Evolutionary conservation across 2,329 filamentous ascomycete genomes (phyloP), one percentile per base, ranked within the genome.

Genomic region (Fusarium globosum): DNA sequence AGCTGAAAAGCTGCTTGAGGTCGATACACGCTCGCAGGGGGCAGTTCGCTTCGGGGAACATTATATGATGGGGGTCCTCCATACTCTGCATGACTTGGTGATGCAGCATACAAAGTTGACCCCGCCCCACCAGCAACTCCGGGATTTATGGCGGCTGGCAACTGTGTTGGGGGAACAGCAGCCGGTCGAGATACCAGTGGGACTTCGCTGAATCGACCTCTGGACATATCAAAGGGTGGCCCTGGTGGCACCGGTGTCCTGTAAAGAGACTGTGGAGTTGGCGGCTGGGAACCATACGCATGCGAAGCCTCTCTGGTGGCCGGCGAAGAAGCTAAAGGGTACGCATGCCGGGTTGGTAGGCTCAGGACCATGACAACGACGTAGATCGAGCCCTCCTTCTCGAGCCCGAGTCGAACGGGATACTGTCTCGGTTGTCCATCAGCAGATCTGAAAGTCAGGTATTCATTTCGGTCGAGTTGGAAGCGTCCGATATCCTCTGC

Each of bases 321-420:
- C 21, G 84, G 83, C 18, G 86, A 85, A 8, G 85, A 84, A 6
- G 85, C 84, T 14, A 76, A 52, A 7, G 83, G 83, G 58, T 86
- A 86, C 35, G 84, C 80, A 49, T 82, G 79, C 42, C 83, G 83
- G 6, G 81, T 67, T 3, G 80, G 78, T 2, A 83, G 71, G 33
- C 74, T 81, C 65, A 90, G 77, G 45, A 86, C 73, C 61, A 91
- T 74, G 13, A 90, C 87, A 46, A 92, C 85, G 72, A 91, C 91
- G 78, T 89, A 92, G 65, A 90, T 89, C 43, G 89, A 89, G 8
- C 89, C 88, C 69, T 87, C 86, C 75, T 90, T 91, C 18, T 86
- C 88, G 36, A 92, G 82, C 2, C 89, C 89, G 42, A 91, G 77
- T 4, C 86, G 87, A 36, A 89, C 82, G 4, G 85, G 81, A 66